phyloP scores from a whole-genome alignment of 768 basidiomycete species.

The Russula brevipes region DNA sequence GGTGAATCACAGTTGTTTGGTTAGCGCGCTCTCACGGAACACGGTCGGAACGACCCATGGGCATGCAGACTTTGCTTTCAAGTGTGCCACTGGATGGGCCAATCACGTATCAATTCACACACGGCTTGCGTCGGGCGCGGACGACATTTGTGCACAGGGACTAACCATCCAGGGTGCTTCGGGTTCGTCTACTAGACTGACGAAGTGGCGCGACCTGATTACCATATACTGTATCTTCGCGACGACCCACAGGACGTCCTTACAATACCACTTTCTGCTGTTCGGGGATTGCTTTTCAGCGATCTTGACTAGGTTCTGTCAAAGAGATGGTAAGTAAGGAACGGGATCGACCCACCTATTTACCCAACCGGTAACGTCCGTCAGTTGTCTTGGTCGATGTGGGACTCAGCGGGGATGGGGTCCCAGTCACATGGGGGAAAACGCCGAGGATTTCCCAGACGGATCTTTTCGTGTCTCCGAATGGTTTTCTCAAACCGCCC shows the following conservation, averaged over 20 bases:
- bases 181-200: neutral
- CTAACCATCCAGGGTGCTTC: neutral
- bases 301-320: neutral
- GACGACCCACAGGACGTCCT: neutral
- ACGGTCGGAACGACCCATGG: neutral
- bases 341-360: neutral
- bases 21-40: neutral
- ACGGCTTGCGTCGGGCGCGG: neutral
- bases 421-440: neutral
- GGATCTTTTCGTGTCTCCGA: too few species aligned
- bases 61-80: neutral
- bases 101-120: neutral
- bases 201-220: neutral
- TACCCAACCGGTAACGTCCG: neutral
- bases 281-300: neutral
- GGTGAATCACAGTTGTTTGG: neutral
- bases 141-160: neutral
- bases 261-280: neutral
- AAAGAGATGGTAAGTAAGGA: neutral
- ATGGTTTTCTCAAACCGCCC: too few species aligned
- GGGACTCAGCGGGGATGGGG: neutral
- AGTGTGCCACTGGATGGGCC: neutral
- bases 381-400: neutral
- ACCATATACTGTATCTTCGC: too few species aligned
- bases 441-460: neutral